Base-by-base conservation (phyloP, 176 grass and related monocot species). In the Oryza coarctata region DNA sequence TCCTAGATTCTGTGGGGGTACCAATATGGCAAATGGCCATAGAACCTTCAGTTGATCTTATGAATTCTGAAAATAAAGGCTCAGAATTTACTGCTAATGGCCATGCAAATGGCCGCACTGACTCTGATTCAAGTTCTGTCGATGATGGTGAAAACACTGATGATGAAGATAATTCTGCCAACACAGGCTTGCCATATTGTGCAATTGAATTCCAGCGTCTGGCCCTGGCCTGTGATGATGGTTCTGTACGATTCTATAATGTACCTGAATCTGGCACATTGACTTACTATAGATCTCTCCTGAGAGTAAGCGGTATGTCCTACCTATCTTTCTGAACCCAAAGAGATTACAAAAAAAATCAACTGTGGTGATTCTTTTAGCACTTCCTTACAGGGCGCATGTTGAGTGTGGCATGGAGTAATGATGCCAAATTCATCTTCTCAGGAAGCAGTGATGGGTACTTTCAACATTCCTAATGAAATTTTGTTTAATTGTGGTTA, bases 381-480 rank as follows among this genome's bases (percentile, higher is more conserved):
- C 41, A 41, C 68, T 52, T 82, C 36, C 13, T 45, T 68, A 20
- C 89, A 99, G 97, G 93, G 28, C 85, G 89, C 33, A 88, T 91
- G 77, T 84, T 99, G 87, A 95, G 97, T 41, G 87, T 99, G 78
- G 83, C 93, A 38, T 99, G 97, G 97, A 96, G 93, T 85, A 88
- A 85, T 78, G 33, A 94, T 75, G 83, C 83, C 3, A 92, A 90
- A 83, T 88, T 82, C 25, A 73, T 99, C 90, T 95, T 94, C 83
- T 94, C 93, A 25, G 93, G 97, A 73, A 96, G 97, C 60, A 92
- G 89, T 29, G 93, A 99, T 58, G 97, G 97, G 97, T 99, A 98
- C 20, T 87, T 88, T 80, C 65, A 74, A 25, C 79, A 40, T 85
- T 47, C 26, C 58, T 76, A 78, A 27, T 68, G 78, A 0, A 17